Conservation (phyloP, 768 basidiomycete species). For the Tricholoma bakamatsutake region DNA sequence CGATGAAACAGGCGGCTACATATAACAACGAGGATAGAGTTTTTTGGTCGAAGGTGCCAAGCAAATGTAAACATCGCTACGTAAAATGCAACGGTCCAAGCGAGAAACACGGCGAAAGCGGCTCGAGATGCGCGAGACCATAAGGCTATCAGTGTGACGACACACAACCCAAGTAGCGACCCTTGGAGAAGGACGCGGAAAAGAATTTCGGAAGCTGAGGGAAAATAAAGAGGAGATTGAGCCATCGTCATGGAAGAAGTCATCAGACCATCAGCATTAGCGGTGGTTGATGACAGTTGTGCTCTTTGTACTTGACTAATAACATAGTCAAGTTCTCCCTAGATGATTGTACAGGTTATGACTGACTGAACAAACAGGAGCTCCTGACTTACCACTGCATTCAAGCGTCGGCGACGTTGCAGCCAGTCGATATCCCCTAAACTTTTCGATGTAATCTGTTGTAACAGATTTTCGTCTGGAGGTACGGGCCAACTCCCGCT, state of each 20-base stretch:
- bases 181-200: conserved; percentile 51
- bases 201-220: conserved; percentile 29
- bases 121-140: conserved; percentile 50
- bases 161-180: conserved; percentile 51
- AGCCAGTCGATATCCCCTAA: conserved; percentile 77
- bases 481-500: conserved; percentile 26
- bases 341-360: conserved; percentile 9
- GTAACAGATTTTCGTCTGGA: conserved; percentile 11
- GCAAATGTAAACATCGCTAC: conserved; percentile 44
- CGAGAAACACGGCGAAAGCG: conserved; percentile 59
- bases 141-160: conserved; percentile 52
- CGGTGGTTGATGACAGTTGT: conserved; percentile 42
- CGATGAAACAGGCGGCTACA: conserved; percentile 32
- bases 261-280: conserved; percentile 38
- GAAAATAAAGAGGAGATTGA: conserved; percentile 19
- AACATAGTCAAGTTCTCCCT: conserved; percentile 74
- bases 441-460: conserved; percentile 37
- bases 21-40: conserved; percentile 50
- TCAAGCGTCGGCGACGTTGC: conserved; percentile 64
- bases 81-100: conserved; percentile 59
- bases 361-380: conserved; percentile 2
- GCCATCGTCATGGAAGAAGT: neutral
- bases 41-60: conserved; percentile 51
- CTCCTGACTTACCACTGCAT: conserved; percentile 51
- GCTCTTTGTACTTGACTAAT: conserved; percentile 52